Percentiles rank a stretch among this genome's conserved stretches.
These are phyloP conservation scores for Xylariaceae sp. DNA, from an alignment of 2,329 filamentous ascomycete genomes.

Conservation along the genomic window DNA sequence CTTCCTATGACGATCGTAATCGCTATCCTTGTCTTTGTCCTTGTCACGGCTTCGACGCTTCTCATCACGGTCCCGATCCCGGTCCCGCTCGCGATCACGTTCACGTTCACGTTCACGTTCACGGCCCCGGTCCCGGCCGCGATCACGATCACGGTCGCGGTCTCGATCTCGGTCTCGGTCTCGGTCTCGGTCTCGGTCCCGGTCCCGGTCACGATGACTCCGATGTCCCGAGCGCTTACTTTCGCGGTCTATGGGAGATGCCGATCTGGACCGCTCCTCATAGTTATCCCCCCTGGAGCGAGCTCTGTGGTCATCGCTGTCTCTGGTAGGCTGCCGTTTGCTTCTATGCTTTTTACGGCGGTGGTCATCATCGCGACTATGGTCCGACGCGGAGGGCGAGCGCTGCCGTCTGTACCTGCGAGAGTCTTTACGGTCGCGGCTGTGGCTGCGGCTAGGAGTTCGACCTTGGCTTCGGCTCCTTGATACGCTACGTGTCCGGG, in stretches of 20 bases:
- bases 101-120: slow-evolving; percentile 40
- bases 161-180: slow-evolving; percentile 35
- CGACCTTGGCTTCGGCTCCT: slow-evolving; percentile 32
- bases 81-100: slow-evolving; percentile 35
- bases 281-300: slow-evolving; percentile 38
- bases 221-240: slow-evolving; percentile 42
- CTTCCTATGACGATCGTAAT: slow-evolving; percentile 12
- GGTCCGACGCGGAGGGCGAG: slow-evolving; percentile 43
- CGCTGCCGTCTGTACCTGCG: slow-evolving; percentile 50
- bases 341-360: slow-evolving; percentile 47
- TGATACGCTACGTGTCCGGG: slow-evolving; percentile 28
- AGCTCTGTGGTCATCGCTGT: slow-evolving; percentile 40
- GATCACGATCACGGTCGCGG: slow-evolving; percentile 32
- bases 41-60: background rate
- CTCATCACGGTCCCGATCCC: background rate
- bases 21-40: background rate
- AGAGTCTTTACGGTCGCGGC: slow-evolving; percentile 41
- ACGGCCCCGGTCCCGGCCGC: slow-evolving; percentile 34
- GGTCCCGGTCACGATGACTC: slow-evolving; percentile 38
- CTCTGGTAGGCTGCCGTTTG: slow-evolving; percentile 38
- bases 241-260: slow-evolving; percentile 49
- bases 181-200: slow-evolving; percentile 37
- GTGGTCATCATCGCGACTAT: slow-evolving; percentile 44
- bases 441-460: slow-evolving; percentile 35
- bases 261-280: slow-evolving; percentile 56